These are phyloP conservation scores for Cladosporium phlei DNA, from an alignment of 2,329 filamentous ascomycete genomes.

Conservation along the genomic window DNA sequence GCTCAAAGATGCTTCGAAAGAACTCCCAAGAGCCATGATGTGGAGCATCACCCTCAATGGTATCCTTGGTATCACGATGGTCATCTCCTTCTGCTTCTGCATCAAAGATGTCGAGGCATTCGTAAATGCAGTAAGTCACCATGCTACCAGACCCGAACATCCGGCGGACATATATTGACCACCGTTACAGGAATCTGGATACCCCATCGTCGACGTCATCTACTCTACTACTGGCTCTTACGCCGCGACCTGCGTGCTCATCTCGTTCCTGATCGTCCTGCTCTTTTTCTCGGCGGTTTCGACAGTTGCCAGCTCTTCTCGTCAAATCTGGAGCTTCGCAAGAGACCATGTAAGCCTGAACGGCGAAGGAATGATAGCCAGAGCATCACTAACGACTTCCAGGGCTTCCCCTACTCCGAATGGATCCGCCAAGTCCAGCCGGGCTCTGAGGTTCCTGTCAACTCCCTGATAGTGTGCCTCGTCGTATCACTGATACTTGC, in stretches of 20 bases:
- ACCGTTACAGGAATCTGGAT: constrained; percentile 21
- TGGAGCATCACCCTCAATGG: constrained; percentile 37
- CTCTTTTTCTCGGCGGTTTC: constrained; percentile 34
- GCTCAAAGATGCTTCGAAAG: constrained; percentile 36
- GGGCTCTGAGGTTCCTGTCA: constrained; percentile 29
- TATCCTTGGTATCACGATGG: constrained; percentile 31
- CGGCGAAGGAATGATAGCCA: too few relatives aligned
- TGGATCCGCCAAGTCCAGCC: constrained; percentile 31
- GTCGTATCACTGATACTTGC: constrained; percentile 32
- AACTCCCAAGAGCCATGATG: constrained; percentile 41
- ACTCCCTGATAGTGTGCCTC: constrained; percentile 29
- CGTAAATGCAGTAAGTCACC: constrained; percentile 18
- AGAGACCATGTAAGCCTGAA: constrained; percentile 22
- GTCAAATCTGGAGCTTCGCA: constrained; percentile 32
- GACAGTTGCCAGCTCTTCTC: constrained; percentile 30
- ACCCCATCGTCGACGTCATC: constrained; percentile 30
- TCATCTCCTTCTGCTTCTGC: constrained; percentile 34
- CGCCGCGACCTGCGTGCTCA: constrained; percentile 29
- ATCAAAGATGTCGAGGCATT: constrained; percentile 16
- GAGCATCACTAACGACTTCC: neutral
- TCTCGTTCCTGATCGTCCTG: constrained; percentile 28
- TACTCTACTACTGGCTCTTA: constrained; percentile 27
- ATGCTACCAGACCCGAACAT: neutral
- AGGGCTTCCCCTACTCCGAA: constrained; percentile 31
- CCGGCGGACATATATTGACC: constrained; percentile 9